Base-by-base conservation (phyloP, 345 rosid genomes). In the Orychophragmus violaceus region DNA sequence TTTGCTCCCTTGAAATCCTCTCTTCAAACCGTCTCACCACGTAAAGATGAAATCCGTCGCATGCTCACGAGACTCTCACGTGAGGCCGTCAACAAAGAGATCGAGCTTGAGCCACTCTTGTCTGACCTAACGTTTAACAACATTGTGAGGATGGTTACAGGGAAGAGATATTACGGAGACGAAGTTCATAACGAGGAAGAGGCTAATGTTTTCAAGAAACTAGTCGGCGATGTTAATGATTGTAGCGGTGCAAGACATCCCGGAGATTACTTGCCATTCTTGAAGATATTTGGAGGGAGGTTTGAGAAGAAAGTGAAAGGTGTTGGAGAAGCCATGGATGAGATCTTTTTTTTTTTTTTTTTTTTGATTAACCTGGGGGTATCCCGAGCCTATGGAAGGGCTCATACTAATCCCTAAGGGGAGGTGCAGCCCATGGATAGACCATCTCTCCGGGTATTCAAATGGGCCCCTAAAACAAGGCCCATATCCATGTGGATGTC, bases 161-260 rank as follows among this genome's bases (percentile, higher is more conserved):
- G 90, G 65, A 85, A 83, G 61, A 56, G 82, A 45, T 83, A 82
- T 56, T 85, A 71, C 41, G 83, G 82, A 1, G 83, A 85, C 8
- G 78, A 76, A 3, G 62, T 71, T 5, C 46, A 41, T 41, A 71
- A 77, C 9, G 70, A 76, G 36, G 79, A 72, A 32, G 83, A 76
- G 24, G 81, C 86, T 19, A 41, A 58, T 61, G 10, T 36, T 27
- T 59, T 80, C 16, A 69, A 77, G 59, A 62, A 71, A 58, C 58
- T 81, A 1, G 64, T 79, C 2, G 62, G 21, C 0, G 82, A 76
- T 44, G 11, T 64, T 8, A 4, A 45, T 0, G 57, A 33, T 5
- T 22, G n/a, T 9, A 54, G 61, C 24, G 79, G 80, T 0, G 62
- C 72, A 0, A 56, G 70, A 2, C 72, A 79, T 56, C 71, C 79